Evolutionary conservation across 2,329 filamentous ascomycete genomes (phyloP).

Genomic region (Bipolaris oryzae): DNA sequence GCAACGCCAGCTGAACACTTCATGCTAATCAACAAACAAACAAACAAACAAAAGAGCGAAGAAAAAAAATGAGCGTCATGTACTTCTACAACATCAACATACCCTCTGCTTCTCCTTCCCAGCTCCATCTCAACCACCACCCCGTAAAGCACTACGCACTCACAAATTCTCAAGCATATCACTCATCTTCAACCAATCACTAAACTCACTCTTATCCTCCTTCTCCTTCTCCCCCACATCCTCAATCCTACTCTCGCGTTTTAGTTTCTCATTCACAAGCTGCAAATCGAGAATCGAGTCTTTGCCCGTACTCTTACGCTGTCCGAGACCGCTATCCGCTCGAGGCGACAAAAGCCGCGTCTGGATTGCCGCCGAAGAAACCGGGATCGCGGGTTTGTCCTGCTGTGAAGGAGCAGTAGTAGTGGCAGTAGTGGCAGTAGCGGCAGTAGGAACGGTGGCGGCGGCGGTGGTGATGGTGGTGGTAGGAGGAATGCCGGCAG

Average conservation of each 20-base stretch:
- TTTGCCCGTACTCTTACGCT: neutral
- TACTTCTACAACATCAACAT: no score
- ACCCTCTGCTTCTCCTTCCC: no score
- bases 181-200: constrained; percentile 2
- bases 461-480: no score
- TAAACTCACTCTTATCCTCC: neutral
- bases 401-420: no score
- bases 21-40: no score
- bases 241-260: neutral
- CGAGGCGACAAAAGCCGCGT: constrained; percentile 10
- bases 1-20: no score
- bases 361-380: neutral
- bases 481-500: no score
- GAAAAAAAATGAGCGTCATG: no score
- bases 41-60: no score
- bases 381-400: neutral
- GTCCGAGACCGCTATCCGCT: constrained; percentile 1
- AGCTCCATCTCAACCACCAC: neutral
- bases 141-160: no score
- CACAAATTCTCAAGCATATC: neutral
- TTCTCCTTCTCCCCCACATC: neutral
- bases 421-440: neutral
- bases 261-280: neutral
- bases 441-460: neutral
- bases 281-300: neutral